These are phyloP conservation scores for Chenopodium formosanum DNA, from an alignment of 148 eudicot species.

Conservation along the genomic window DNA sequence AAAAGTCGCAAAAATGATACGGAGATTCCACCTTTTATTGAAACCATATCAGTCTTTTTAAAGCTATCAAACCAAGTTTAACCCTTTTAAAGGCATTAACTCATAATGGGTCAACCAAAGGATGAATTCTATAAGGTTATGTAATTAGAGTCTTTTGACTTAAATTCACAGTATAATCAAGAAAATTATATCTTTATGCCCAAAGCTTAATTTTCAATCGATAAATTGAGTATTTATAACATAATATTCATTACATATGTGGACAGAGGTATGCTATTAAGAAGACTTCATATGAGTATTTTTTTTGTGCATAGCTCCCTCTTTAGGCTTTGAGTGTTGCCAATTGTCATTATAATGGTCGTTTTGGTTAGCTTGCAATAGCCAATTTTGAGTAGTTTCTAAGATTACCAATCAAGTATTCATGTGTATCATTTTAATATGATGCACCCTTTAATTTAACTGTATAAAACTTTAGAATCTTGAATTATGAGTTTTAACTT, in stretches of 20 bases:
- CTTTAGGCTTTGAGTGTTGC: background rate
- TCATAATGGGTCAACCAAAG: background rate
- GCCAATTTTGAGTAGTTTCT: background rate
- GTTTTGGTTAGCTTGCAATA: background rate
- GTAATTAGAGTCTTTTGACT: background rate
- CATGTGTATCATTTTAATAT: background rate
- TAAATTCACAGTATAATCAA: background rate
- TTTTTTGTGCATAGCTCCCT: background rate
- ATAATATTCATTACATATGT: background rate
- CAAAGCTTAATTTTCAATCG: background rate
- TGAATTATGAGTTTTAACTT: background rate
- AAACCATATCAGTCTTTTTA: too few relatives aligned
- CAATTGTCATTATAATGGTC: background rate
- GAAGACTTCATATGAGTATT: background rate
- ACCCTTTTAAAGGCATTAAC: background rate
- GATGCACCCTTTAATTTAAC: background rate
- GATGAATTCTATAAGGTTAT: background rate
- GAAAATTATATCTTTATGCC: background rate
- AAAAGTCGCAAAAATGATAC: too few relatives aligned
- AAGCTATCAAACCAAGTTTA: too few relatives aligned
- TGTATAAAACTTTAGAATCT: background rate
- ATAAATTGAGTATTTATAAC: background rate
- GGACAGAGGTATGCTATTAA: background rate
- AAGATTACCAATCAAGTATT: background rate
- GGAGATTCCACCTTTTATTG: background rate